Percentiles rank a stretch among this genome's conserved stretches.
Conservation (phyloP, 2,329 filamentous ascomycete species). For the Talaromyces islandicus region DNA sequence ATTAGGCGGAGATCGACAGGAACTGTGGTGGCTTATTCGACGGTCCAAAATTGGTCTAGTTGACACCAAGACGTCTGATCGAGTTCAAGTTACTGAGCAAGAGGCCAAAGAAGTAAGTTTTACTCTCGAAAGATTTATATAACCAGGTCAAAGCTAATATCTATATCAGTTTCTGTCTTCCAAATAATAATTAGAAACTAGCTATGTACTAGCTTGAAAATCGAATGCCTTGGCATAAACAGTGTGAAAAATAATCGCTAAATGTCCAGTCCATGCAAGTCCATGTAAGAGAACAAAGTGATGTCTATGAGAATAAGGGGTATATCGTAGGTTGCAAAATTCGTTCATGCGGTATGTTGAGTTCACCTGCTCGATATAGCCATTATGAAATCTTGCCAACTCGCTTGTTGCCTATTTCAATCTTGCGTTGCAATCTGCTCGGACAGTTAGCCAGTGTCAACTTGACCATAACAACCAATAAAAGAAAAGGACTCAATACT, state of each 20-base stretch:
- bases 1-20: conserved; percentile 68
- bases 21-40: conserved; percentile 75
- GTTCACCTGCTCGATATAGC: background rate
- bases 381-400: conserved; percentile 41
- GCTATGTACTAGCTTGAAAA: background rate
- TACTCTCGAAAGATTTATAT: background rate
- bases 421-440: conserved; percentile 33
- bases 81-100: conserved; percentile 61
- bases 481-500: conserved; percentile 14
- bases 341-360: background rate
- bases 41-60: conserved; percentile 67
- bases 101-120: conserved; percentile 57
- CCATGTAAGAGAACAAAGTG: background rate
- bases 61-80: conserved; percentile 55
- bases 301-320: background rate
- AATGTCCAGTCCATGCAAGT: background rate
- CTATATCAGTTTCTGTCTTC: conserved; percentile 17
- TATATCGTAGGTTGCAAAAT: background rate
- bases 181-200: conserved; percentile 8
- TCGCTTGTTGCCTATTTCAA: conserved; percentile 43
- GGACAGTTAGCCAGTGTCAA: background rate
- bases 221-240: background rate
- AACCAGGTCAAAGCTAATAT: conserved; percentile 6
- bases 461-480: conserved; percentile 9
- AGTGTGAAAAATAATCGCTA: background rate